A percentile compares a stretch with the other conserved stretches of the same genome.
Evolutionary conservation across 306 rosid genomes (phyloP).

Genomic region (Medicago lupulina): DNA sequence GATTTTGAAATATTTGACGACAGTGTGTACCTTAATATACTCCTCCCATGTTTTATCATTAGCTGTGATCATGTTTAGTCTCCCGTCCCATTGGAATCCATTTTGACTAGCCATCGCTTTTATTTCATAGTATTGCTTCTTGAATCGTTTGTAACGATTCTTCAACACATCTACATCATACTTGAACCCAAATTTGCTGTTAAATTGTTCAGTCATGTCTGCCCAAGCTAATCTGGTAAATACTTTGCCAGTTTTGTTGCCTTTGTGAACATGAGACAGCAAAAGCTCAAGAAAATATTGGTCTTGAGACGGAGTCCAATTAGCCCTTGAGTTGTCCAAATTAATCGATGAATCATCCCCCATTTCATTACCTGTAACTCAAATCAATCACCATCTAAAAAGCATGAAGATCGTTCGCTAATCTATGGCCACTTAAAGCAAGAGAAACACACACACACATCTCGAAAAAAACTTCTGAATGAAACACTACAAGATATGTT

Average conservation of each 20-base stretch:
- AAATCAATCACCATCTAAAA: conserved; percentile 29
- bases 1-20: conserved; percentile 29
- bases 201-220: conserved; percentile 60
- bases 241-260: conserved; percentile 55
- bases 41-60: conserved; percentile 48
- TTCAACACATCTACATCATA: conserved; percentile 59
- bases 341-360: conserved; percentile 40
- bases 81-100: conserved; percentile 59
- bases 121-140: conserved; percentile 62
- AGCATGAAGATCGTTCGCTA: conserved; percentile 5
- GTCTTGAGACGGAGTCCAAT: conserved; percentile 68
- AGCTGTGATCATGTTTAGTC: conserved; percentile 46
- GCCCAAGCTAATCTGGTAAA: conserved; percentile 57
- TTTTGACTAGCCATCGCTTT: conserved; percentile 52
- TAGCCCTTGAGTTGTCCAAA: conserved; percentile 53
- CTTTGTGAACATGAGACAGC: conserved; percentile 55
- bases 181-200: conserved; percentile 56
- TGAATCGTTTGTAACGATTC: conserved; percentile 62
- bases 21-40: conserved; percentile 49
- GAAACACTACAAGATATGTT: conserved; percentile 6
- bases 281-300: conserved; percentile 56
- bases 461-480: background rate
- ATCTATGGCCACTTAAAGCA: background rate
- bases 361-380: conserved; percentile 53
- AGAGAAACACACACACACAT: background rate